Evolutionary conservation across 192 early-diverging fungal species (phyloP), one percentile per base, ranked within the genome.

Genomic region (Dispira simplex): DNA sequence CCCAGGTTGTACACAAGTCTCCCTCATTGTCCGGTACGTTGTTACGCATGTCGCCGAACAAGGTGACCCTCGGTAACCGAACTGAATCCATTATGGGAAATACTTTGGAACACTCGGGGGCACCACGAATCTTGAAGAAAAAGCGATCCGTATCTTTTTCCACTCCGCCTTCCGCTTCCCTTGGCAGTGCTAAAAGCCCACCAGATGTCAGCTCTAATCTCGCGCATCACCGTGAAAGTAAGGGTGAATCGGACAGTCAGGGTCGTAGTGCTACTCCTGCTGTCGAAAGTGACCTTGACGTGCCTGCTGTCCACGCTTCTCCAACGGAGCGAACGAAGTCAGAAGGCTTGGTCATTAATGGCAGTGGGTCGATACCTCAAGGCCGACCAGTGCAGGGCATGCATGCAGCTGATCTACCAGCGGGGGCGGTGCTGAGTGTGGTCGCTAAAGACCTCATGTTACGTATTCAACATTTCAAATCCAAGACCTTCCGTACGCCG

Each of bases 101-200:
- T 39, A 39, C 32, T 39, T 39, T 39, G 32, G 32, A 39, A 39
- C 32, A 39, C 32, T 39, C 32, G 32, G 32, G 3, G 32, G 32
- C 32, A 39, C 32, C 32, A 39, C 32, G 32, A 39, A 39, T 6
- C 21, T 28, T 56, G 25, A 56, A 56, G 54, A 56, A 56, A 3
- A 56, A 56, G 54, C 54, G 54, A 3, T 56, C 54, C 54, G 28
- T 56, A 28, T 56, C 54, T 3, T 56, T 56, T 21, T 21, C 54
- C 18, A 25, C 20, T 21, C 25, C 54, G 18, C 18, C 21, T 51
- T 16, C 48, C 48, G 18, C 21, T 16, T 23, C 48, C 48, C 16
- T 51, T 4, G 48, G 21, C 4, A 23, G 48, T 3, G 21, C 18
- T 8, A 1, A 16, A 51, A 51, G 48, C 48, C 4, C 48, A 16